These are phyloP conservation scores for Lepidium campestre DNA, from an alignment of 441 rosid genomes.

Conservation along the genomic window DNA sequence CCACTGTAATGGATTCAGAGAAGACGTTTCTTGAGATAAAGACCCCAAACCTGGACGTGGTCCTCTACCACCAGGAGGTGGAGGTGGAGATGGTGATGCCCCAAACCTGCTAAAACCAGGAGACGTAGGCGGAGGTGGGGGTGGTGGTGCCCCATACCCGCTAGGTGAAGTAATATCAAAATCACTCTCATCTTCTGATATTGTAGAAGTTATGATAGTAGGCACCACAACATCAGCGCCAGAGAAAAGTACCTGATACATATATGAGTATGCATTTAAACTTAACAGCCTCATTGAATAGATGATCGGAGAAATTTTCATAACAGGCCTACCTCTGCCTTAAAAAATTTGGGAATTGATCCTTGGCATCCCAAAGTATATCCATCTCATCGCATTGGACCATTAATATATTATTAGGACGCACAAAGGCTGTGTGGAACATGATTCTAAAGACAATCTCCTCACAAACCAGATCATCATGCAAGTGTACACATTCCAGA, in stretches of 20 bases:
- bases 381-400: constrained; percentile 75
- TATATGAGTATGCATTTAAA: constrained; percentile 66
- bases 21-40: constrained; percentile 60
- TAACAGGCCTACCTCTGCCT: constrained; percentile 68
- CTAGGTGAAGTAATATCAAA: constrained; percentile 66
- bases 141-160: constrained; percentile 37
- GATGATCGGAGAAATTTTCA: constrained; percentile 20
- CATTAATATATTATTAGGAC: constrained; percentile 56
- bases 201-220: constrained; percentile 35
- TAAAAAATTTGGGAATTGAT: constrained; percentile 66
- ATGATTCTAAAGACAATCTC: constrained; percentile 77
- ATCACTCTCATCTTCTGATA: constrained; percentile 56
- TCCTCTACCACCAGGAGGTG: background rate
- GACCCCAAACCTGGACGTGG: constrained; percentile 45
- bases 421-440: constrained; percentile 90
- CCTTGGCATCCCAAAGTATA: constrained; percentile 76
- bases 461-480: constrained; percentile 59
- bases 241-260: constrained; percentile 85
- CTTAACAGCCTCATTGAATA: constrained; percentile 36
- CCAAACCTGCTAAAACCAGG: constrained; percentile 8
- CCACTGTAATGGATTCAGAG: constrained; percentile 96
- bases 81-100: background rate
- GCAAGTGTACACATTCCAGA: constrained; percentile 81
- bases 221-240: constrained; percentile 68
- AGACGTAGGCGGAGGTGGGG: background rate